phyloP scores from a whole-genome alignment of 2,329 filamentous ascomycete species.

The Paramyrothecium sp. region DNA sequence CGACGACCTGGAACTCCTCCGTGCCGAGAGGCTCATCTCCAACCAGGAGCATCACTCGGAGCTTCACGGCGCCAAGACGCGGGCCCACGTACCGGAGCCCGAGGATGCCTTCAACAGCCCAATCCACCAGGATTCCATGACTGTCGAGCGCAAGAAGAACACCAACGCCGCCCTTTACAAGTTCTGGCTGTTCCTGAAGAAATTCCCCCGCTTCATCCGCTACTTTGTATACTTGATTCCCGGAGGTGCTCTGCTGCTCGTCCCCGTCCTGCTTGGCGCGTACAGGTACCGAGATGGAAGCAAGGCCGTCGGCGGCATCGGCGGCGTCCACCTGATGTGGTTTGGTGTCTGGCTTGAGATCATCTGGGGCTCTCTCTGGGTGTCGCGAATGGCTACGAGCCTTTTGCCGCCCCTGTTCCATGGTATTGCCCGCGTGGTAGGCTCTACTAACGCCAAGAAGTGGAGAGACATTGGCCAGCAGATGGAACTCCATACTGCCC shows the following conservation, averaged over 20 bases:
- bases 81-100: conserved; percentile 32
- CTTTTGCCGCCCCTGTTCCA: conserved; percentile 47
- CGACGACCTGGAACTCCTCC: conserved; percentile 49
- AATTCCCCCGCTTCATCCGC: conserved; percentile 48
- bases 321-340: conserved; percentile 80
- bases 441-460: conserved; percentile 85
- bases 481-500: conserved; percentile 78
- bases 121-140: conserved; percentile 19
- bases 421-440: conserved; percentile 65
- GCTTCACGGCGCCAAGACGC: conserved; percentile 19
- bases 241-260: conserved; percentile 40
- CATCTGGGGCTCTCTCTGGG: conserved; percentile 89
- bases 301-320: conserved; percentile 59
- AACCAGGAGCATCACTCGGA: conserved; percentile 35
- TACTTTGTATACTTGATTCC: conserved; percentile 49
- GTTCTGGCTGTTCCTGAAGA: conserved; percentile 43
- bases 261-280: conserved; percentile 44
- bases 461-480: conserved; percentile 87
- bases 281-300: conserved; percentile 34
- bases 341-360: conserved; percentile 96
- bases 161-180: conserved; percentile 33
- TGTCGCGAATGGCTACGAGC: conserved; percentile 55
- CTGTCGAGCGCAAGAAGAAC: conserved; percentile 26
- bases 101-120: conserved; percentile 47
- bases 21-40: conserved; percentile 45